A percentile compares a stretch with the other conserved stretches of the same genome.
These are phyloP conservation scores for Backusella psychrophila DNA, from an alignment of 192 early-diverging fungal genomes.

Conservation along the genomic window DNA sequence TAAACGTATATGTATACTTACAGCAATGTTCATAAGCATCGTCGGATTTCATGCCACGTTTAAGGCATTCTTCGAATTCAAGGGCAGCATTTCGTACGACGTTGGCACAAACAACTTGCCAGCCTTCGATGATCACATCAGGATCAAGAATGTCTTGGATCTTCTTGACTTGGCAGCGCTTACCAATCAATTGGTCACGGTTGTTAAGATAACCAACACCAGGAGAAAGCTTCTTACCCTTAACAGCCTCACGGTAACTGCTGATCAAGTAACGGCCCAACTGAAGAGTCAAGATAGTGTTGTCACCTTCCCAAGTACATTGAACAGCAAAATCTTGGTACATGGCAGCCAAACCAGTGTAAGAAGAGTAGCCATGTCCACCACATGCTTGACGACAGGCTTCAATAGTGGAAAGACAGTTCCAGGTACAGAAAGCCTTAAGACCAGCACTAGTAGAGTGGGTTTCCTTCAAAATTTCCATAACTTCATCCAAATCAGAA, in stretches of 20 bases:
- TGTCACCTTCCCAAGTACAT: slow-evolving; percentile 89
- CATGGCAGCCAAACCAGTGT: slow-evolving; percentile 83
- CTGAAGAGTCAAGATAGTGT: slow-evolving; percentile 90
- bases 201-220: slow-evolving; percentile 77
- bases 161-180: slow-evolving; percentile 49
- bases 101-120: slow-evolving; percentile 78
- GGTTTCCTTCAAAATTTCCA: slow-evolving; percentile 85
- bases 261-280: slow-evolving; percentile 83
- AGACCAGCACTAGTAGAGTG: slow-evolving; percentile 90
- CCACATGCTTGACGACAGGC: slow-evolving; percentile 88
- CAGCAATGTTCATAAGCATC: slow-evolving; percentile 84
- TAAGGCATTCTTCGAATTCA: slow-evolving; percentile 70
- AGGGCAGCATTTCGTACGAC: slow-evolving; percentile 80
- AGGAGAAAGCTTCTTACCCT: slow-evolving; percentile 74
- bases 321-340: slow-evolving; percentile 90
- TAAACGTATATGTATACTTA: neutral
- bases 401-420: slow-evolving; percentile 85
- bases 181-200: slow-evolving; percentile 45
- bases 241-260: slow-evolving; percentile 63
- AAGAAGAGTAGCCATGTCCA: slow-evolving; percentile 91
- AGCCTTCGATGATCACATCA: slow-evolving; percentile 71
- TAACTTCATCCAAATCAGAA: slow-evolving; percentile 54
- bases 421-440: slow-evolving; percentile 95
- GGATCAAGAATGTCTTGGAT: slow-evolving; percentile 52
- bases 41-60: slow-evolving; percentile 69